A percentile compares a stretch with the other conserved stretches of the same genome.
Evolutionary conservation across 1,284 basidiomycete genomes (phyloP).

Genomic region (Stereum hirsutum): DNA sequence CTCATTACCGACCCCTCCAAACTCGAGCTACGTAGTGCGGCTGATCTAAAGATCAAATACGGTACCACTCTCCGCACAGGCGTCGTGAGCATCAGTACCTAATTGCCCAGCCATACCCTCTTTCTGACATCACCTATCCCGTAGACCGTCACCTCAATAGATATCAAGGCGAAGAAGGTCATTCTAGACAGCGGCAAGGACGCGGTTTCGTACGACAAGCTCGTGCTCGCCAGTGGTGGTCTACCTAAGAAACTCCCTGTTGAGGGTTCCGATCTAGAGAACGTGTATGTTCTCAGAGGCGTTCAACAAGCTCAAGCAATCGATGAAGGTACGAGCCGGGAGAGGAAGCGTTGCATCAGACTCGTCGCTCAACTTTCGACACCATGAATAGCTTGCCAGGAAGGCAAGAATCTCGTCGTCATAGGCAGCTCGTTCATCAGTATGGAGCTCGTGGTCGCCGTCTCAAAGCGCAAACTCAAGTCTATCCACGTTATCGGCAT

Average conservation of each 20-base stretch:
- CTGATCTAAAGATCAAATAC: conserved; percentile 76
- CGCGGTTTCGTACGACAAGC: conserved; percentile 57
- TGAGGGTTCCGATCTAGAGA: conserved; percentile 67
- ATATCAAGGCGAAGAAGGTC: conserved; percentile 54
- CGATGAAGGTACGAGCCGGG: conserved; percentile 51
- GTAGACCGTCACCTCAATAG: conserved; percentile 50
- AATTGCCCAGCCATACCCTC: not conserved
- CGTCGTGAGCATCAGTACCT: conserved; percentile 46
- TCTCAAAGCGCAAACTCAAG: conserved; percentile 67
- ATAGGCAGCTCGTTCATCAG: conserved; percentile 92
- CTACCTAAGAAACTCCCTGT: conserved; percentile 69
- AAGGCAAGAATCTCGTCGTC: conserved; percentile 74
- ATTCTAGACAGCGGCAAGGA: conserved; percentile 48
- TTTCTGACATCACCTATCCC: not conserved
- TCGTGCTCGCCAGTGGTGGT: conserved; percentile 69
- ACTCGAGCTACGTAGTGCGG: conserved; percentile 64
- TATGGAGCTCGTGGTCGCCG: conserved; percentile 82
- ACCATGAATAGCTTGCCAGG: conserved; percentile 43
- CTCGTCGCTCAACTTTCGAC: too few relatives aligned
- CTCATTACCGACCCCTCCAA: conserved; percentile 74
- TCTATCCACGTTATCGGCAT: conserved; percentile 80
- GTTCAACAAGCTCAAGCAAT: conserved; percentile 72
- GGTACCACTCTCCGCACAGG: conserved; percentile 68
- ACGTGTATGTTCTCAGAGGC: conserved; percentile 72
- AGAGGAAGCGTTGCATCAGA: too few relatives aligned